Conservation (phyloP, 2,329 filamentous ascomycete species). For the Bipolaris cookei region DNA sequence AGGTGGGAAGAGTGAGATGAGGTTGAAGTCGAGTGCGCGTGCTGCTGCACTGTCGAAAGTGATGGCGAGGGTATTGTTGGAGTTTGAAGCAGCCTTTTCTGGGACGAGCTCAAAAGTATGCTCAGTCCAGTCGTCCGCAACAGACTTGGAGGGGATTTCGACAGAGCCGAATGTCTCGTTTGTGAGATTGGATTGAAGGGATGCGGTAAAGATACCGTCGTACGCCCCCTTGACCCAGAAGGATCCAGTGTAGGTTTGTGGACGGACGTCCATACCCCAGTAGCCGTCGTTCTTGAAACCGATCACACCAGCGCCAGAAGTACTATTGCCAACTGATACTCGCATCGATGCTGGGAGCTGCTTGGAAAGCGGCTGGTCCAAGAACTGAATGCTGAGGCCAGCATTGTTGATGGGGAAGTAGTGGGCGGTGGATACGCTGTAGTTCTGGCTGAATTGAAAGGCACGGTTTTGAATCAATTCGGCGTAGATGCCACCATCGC, state of each 20-base stretch:
- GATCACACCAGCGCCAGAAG: slow-evolving; percentile 48
- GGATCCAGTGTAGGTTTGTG: slow-evolving; percentile 58
- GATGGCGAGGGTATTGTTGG: slow-evolving; percentile 60
- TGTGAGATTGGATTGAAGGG: slow-evolving; percentile 51
- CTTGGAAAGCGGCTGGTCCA: slow-evolving; percentile 52
- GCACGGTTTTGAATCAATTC: slow-evolving; percentile 74
- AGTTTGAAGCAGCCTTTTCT: slow-evolving; percentile 50
- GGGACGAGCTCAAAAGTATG: slow-evolving; percentile 50
- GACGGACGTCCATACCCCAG: slow-evolving; percentile 59
- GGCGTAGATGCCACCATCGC: slow-evolving; percentile 75
- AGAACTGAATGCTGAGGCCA: slow-evolving; percentile 47
- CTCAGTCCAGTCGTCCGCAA: slow-evolving; percentile 49
- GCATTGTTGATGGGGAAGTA: slow-evolving; percentile 46
- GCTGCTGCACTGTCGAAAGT: slow-evolving; percentile 53
- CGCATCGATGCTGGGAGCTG: slow-evolving; percentile 54
- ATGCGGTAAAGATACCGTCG: slow-evolving; percentile 47
- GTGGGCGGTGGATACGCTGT: slow-evolving; percentile 34
- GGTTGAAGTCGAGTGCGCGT: slow-evolving; percentile 53
- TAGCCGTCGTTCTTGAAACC: slow-evolving; percentile 59
- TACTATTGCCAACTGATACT: slow-evolving; percentile 46
- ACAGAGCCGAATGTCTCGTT: slow-evolving; percentile 51
- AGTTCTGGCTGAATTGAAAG: slow-evolving; percentile 61
- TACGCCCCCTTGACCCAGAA: slow-evolving; percentile 56
- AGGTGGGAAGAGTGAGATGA: slow-evolving; percentile 61
- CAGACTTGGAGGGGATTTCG: slow-evolving; percentile 37